Evolutionary conservation across 2,329 filamentous ascomycete species (phyloP).

Genomic region (Fusarium anthophilum): DNA sequence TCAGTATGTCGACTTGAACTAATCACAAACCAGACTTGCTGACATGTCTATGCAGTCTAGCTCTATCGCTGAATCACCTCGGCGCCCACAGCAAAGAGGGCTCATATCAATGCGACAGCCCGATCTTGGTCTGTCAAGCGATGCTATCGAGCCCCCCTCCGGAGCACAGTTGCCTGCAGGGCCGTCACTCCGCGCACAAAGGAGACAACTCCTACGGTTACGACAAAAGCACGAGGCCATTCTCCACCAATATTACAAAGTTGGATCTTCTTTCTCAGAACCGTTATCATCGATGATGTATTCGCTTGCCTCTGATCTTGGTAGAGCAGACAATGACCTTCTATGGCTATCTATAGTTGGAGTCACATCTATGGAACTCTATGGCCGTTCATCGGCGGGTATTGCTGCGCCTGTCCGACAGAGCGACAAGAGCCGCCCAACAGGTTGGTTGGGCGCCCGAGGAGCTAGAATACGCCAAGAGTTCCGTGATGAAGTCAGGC

Average conservation of each 20-base stretch:
- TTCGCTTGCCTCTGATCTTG: conserved; percentile 91
- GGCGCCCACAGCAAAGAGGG: conserved; percentile 67
- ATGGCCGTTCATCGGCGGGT: conserved; percentile 84
- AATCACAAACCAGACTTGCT: conserved; percentile 23
- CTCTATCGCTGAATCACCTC: conserved; percentile 72
- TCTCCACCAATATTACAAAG: conserved; percentile 83
- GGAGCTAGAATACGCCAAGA: conserved; percentile 87
- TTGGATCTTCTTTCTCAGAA: conserved; percentile 91
- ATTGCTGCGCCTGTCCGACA: conserved; percentile 69
- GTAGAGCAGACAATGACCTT: conserved; percentile 95
- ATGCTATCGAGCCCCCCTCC: conserved; percentile 63
- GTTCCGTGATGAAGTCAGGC: conserved; percentile 90
- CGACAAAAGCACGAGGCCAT: conserved; percentile 80
- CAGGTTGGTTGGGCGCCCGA: conserved; percentile 83
- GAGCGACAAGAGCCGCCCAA: conserved; percentile 65
- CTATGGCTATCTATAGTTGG: conserved; percentile 96
- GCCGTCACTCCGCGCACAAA: conserved; percentile 76
- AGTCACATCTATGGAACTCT: conserved; percentile 92
- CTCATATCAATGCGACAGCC: conserved; percentile 65
- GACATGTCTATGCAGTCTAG: conserved; percentile 59
- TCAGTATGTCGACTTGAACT: conserved; percentile 65
- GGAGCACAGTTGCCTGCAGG: conserved; percentile 67
- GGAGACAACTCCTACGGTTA: conserved; percentile 77
- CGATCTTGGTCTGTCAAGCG: conserved; percentile 58
- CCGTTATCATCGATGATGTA: conserved; percentile 95